These are phyloP conservation scores for Thalassiosira mediterranea DNA, from an alignment of 352 stramenopile species.

Conservation along the genomic window DNA sequence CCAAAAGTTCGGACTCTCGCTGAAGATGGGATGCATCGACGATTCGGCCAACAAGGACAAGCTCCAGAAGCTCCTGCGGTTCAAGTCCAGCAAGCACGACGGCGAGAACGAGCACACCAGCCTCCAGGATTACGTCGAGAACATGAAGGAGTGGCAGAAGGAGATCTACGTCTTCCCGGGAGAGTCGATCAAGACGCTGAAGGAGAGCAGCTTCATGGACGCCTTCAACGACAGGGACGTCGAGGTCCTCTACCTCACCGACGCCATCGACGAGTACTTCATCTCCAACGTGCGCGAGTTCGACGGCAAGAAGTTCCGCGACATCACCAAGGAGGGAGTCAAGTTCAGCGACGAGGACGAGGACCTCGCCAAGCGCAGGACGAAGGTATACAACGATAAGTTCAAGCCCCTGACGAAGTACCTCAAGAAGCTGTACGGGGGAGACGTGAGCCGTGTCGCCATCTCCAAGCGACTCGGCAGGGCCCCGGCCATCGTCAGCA, in stretches of 20 bases:
- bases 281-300: constrained; percentile 90
- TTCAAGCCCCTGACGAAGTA: constrained; percentile 95
- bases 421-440: constrained; percentile 94
- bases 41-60: constrained; percentile 91
- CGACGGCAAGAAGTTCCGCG: constrained; percentile 94
- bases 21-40: constrained; percentile 99
- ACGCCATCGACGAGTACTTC: constrained; percentile 98
- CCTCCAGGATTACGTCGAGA: constrained; percentile 95
- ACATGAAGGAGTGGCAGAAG: constrained; percentile 99
- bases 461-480: constrained; percentile 94
- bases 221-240: constrained; percentile 95
- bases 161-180: constrained; percentile 99
- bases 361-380: constrained; percentile 91
- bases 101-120: constrained; percentile 90
- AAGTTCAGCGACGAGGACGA: constrained; percentile 99
- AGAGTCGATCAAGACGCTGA: constrained; percentile 90
- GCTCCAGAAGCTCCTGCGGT: constrained; percentile 96
- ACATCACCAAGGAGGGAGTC: constrained; percentile 97
- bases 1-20: constrained; percentile 96
- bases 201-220: constrained; percentile 96
- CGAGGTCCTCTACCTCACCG: constrained; percentile 98
- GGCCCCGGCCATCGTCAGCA: constrained; percentile 95
- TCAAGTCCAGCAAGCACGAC: constrained; percentile 92
- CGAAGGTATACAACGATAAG: constrained; percentile 96
- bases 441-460: constrained; percentile 93